Conservation (phyloP, 129 eudicot species). For the Deinandra increscens region DNA sequence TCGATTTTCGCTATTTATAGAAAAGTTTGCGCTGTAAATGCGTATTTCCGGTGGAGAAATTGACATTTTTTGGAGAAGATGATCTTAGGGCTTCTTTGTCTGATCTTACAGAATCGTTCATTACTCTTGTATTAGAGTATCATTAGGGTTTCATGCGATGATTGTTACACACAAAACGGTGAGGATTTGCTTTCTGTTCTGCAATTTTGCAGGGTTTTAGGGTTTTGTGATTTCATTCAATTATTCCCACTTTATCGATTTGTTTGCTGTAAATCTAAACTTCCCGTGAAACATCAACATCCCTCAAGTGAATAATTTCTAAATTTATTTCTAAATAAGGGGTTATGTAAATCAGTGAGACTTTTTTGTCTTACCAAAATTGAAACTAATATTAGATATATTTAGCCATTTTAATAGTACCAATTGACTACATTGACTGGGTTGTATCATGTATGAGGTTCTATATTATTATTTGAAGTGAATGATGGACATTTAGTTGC, state of each 20-base stretch:
- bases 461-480: background rate
- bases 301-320: background rate
- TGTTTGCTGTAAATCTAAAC: conserved; percentile 8
- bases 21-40: background rate
- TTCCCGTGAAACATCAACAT: background rate
- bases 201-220: conserved; percentile 24
- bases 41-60: background rate
- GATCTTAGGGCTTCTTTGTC: background rate
- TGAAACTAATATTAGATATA: conserved; percentile 1
- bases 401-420: conserved; percentile 5
- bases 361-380: background rate
- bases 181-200: background rate
- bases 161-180: conserved; percentile 7
- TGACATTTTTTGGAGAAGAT: background rate
- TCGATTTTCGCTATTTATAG: background rate
- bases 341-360: background rate
- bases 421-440: background rate
- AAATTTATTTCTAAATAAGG: background rate
- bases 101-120: background rate
- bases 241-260: background rate
- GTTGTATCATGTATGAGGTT: background rate
- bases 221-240: conserved; percentile 23
- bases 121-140: background rate
- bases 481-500: conserved; percentile 1
- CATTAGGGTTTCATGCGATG: conserved; percentile 14